Evolutionary conservation across 1,284 basidiomycete species (phyloP).

Genomic region (Ustilago trichophora): DNA sequence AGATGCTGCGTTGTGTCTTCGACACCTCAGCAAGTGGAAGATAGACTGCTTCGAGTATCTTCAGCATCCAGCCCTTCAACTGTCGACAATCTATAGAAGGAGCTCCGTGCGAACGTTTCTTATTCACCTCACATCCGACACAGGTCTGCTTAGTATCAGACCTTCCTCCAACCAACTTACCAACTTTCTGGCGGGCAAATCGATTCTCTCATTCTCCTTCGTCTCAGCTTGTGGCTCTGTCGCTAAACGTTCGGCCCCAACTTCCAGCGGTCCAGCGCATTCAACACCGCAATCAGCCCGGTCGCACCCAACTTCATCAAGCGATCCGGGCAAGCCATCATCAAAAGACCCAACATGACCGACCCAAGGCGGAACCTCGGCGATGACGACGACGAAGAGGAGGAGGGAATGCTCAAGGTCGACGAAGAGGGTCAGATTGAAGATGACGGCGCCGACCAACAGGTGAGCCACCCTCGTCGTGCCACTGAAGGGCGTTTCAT

Average conservation of each 20-base stretch:
- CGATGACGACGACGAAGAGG: conserved; percentile 44
- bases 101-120: no score
- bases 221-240: no score
- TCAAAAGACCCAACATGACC: conserved; percentile 3
- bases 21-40: no score
- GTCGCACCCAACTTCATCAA: not conserved
- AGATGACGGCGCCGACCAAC: conserved; percentile 22
- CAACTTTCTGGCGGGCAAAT: no score
- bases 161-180: no score
- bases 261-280: no score
- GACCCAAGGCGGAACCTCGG: not conserved
- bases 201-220: no score
- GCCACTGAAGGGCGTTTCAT: conserved; percentile 8
- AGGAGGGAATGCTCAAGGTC: conserved; percentile 47
- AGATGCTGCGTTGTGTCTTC: not conserved
- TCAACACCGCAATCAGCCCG: not conserved
- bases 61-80: not conserved
- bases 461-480: conserved; percentile 40
- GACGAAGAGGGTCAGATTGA: conserved; percentile 51
- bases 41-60: not conserved
- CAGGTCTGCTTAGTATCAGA: not conserved
- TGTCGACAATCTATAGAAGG: not conserved
- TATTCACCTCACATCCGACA: not conserved
- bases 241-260: not conserved
- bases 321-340: conserved; percentile 1